These are phyloP conservation scores for Marasmius tenuissimus DNA, from an alignment of 1,284 basidiomycete species.

Conservation along the genomic window DNA sequence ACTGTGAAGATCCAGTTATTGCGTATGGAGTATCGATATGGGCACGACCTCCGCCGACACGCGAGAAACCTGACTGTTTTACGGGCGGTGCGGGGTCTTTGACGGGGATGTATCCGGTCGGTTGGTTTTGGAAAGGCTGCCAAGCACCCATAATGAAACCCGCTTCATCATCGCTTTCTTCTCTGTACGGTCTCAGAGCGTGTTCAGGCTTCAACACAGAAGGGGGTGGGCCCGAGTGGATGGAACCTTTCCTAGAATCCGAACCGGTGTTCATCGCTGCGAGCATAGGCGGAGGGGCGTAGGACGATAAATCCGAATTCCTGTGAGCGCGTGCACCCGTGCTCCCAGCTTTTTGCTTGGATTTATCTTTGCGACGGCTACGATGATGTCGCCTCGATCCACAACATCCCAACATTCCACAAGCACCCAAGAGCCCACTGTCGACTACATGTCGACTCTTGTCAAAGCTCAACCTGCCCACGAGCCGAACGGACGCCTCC, in stretches of 20 bases:
- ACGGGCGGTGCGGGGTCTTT: slow-evolving; percentile 26
- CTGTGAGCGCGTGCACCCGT: slow-evolving; percentile 16
- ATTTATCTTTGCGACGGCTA: slow-evolving; percentile 25
- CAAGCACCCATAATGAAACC: slow-evolving; percentile 85
- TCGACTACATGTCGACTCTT: slow-evolving; percentile 79
- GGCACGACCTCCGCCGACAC: slow-evolving; percentile 77
- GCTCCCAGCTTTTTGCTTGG: slow-evolving; percentile 8
- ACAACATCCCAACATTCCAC: slow-evolving; percentile 74
- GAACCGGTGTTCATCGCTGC: slow-evolving; percentile 20
- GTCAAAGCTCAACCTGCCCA: slow-evolving; percentile 83
- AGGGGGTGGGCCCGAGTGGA: slow-evolving; percentile 63
- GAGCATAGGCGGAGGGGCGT: slow-evolving; percentile 40
- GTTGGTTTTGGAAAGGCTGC: slow-evolving; percentile 57
- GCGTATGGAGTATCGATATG: slow-evolving; percentile 80
- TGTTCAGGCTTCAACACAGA: slow-evolving; percentile 79
- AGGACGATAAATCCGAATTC: slow-evolving; percentile 43
- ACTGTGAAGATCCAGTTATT: slow-evolving; percentile 47
- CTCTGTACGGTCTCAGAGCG: slow-evolving; percentile 70
- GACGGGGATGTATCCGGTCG: slow-evolving; percentile 52
- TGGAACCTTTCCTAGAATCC: slow-evolving; percentile 44
- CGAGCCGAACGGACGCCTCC: slow-evolving; percentile 81
- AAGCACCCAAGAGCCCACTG: slow-evolving; percentile 82
- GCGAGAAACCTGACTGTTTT: slow-evolving; percentile 63
- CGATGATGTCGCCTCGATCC: slow-evolving; percentile 51
- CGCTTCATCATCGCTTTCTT: slow-evolving; percentile 76